Evolutionary conservation across 768 basidiomycete genomes (phyloP).

Genomic region (Termitomyces sp.): DNA sequence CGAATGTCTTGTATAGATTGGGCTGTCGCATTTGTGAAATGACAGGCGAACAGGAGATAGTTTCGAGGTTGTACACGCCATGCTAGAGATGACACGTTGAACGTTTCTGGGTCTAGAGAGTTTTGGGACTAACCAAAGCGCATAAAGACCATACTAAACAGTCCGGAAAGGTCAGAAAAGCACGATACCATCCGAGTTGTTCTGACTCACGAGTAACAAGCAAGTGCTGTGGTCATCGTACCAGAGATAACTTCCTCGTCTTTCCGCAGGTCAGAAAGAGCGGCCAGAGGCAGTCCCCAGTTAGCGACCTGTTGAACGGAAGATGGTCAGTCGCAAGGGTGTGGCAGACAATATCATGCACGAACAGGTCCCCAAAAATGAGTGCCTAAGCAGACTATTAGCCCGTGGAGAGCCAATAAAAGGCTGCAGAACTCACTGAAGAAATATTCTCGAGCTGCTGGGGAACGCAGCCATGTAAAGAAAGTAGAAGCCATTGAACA

Average conservation of each 20-base stretch:
- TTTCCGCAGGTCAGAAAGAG: conserved; percentile 84
- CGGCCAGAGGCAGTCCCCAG: conserved; percentile 96
- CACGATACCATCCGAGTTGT: conserved; percentile 4
- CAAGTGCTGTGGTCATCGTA: conserved; percentile 91
- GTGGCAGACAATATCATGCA: conserved; percentile 22
- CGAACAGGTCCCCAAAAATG: conserved; percentile 98
- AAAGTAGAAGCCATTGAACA: conserved; percentile 78
- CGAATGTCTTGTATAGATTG: conserved; percentile 82
- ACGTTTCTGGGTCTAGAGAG: not conserved
- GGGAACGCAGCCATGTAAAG: conserved; percentile 86
- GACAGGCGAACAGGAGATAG: conserved; percentile 93
- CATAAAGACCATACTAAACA: conserved; percentile 78
- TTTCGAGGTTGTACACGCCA: conserved; percentile 97
- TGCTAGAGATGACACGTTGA: conserved; percentile 43
- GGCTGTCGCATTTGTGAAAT: conserved; percentile 86
- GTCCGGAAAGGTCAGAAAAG: conserved; percentile 12
- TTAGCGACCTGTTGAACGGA: conserved; percentile 75
- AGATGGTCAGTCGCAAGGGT: conserved; percentile 2
- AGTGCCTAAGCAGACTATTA: conserved; percentile 57
- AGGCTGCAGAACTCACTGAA: conserved; percentile 64
- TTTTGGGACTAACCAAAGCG: conserved; percentile 69
- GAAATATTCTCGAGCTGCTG: conserved; percentile 91
- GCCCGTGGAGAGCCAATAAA: not conserved
- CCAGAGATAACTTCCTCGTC: conserved; percentile 98
- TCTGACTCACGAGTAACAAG: conserved; percentile 86